Evolutionary conservation across 169 alveolate genomes (phyloP), one percentile per base, ranked within the genome.

Genomic region (Plasmodium malariae): DNA sequence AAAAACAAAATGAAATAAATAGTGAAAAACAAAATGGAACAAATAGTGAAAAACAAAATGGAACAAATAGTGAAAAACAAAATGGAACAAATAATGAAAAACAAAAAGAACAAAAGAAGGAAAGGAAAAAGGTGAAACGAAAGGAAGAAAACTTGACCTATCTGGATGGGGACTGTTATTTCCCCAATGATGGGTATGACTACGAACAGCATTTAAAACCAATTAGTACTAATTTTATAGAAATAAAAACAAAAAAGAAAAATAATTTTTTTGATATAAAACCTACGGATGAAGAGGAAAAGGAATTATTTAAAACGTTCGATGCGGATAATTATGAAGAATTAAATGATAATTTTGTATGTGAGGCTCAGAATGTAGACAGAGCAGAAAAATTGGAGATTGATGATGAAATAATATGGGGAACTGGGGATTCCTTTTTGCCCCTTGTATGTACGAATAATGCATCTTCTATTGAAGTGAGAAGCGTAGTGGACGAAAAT

Each of bases 141-240:
- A 63, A 86, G 17, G 68, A 55, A 19, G 76, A 78, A 36, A 34
- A 48, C 26, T 30, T 86, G 65, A 40, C 86, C 6, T 86, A 92
- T 45, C 90, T 93, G 36, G 96, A 93, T 36, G 96, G 94, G 26
- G 96, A 93, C 60, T 94, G 96, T 54, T 94, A 94, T 76, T 94
- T 94, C 76, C 96, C 96, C 37, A 80, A 90, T 83, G 96, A 94
- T 65, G 96, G 95, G 3, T 94, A 94, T 78, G 95, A 94, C 59
- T 94, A 94, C 72, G 93, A 91, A 70, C 95, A 94, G 43, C 96
- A 94, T 74, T 72, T 94, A 69, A 94, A 93, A 45, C 88, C 93
- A 3, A 90, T 92, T 54, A 94, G 89, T 43, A 88, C 88, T 28
- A 85, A 94, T 76, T 94, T 94, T 73, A 89, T 92, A 34, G 94